Percentiles rank a stretch among this genome's conserved stretches.
These are phyloP conservation scores for Rosa chinensis DNA, from an alignment of 306 rosid species.

Conservation along the genomic window DNA sequence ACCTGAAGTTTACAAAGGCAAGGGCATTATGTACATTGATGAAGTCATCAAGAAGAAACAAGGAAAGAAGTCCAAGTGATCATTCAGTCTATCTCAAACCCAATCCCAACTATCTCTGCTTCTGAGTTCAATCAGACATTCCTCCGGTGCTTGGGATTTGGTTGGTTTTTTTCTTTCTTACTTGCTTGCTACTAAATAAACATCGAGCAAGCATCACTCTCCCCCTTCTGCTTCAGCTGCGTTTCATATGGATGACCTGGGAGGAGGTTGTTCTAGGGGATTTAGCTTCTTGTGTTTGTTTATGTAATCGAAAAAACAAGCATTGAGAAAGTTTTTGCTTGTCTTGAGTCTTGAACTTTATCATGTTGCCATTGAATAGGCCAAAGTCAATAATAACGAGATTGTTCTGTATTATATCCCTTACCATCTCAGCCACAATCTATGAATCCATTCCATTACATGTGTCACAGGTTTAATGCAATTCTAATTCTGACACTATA, in stretches of 20 bases:
- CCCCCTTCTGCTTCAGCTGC: not conserved
- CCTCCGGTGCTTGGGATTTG: not conserved
- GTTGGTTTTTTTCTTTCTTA: not conserved
- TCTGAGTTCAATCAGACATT: not conserved
- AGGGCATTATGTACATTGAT: slow-evolving; percentile 82
- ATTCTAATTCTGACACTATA: not conserved
- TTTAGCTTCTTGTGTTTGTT: not conserved
- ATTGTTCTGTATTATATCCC: not conserved
- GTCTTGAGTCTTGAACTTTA: not conserved
- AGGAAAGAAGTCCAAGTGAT: slow-evolving; percentile 89
- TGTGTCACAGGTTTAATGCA: not conserved
- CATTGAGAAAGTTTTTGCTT: not conserved
- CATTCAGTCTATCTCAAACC: not conserved
- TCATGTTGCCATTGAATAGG: not conserved
- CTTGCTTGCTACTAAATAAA: not conserved
- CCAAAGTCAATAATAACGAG: not conserved
- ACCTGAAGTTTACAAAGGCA: slow-evolving; percentile 92
- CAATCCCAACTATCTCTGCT: not conserved
- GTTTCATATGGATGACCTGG: not conserved
- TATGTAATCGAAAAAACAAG: not conserved
- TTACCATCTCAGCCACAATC: not conserved
- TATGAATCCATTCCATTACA: not conserved
- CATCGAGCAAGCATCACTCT: not conserved
- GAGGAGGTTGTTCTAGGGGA: not conserved
- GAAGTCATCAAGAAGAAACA: slow-evolving; percentile 78